A percentile compares a stretch with the other conserved stretches of the same genome.
These are phyloP conservation scores for Termitomyces sp. DNA, from an alignment of 768 basidiomycete species.

Conservation along the genomic window DNA sequence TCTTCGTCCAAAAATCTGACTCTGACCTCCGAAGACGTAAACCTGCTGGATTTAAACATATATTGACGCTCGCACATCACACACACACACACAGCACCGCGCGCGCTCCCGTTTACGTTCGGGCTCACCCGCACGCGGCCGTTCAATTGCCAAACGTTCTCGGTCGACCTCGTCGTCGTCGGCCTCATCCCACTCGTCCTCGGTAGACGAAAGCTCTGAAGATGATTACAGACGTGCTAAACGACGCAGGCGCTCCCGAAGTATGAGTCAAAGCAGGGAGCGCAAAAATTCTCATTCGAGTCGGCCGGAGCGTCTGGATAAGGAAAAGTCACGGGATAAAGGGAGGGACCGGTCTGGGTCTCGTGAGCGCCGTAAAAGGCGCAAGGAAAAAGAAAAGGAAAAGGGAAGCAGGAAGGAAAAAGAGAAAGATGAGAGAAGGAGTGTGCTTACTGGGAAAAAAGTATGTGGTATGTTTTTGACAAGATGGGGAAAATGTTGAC, in stretches of 20 bases:
- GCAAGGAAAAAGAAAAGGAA: constrained; percentile 11
- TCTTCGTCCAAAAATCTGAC: constrained; percentile 1
- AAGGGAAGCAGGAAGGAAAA: constrained; percentile 10
- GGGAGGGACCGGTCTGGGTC: constrained; percentile 10
- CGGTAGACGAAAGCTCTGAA: neutral
- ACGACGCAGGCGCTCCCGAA: constrained; percentile 3
- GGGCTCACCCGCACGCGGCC: neutral
- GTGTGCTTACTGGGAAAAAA: constrained; percentile 18
- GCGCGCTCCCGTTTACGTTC: neutral
- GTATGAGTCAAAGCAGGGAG: constrained; percentile 1
- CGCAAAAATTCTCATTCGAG: neutral
- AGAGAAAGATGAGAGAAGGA: constrained; percentile 16
- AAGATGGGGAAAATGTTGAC: neutral
- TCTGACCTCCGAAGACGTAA: constrained; percentile 16
- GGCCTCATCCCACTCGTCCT: constrained; percentile 6
- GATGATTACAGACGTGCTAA: constrained; percentile 2
- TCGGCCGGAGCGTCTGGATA: neutral
- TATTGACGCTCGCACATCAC: neutral
- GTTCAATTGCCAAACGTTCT: neutral
- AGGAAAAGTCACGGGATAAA: constrained; percentile 6
- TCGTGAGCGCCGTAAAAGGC: constrained; percentile 11
- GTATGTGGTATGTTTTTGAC: neutral
- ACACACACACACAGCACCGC: constrained; percentile 4
- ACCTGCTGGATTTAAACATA: neutral
- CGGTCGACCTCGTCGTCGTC: constrained; percentile 4